Base-by-base conservation (phyloP, 495 filamentous ascomycete genomes). In the Lasiosphaeria ovina region DNA sequence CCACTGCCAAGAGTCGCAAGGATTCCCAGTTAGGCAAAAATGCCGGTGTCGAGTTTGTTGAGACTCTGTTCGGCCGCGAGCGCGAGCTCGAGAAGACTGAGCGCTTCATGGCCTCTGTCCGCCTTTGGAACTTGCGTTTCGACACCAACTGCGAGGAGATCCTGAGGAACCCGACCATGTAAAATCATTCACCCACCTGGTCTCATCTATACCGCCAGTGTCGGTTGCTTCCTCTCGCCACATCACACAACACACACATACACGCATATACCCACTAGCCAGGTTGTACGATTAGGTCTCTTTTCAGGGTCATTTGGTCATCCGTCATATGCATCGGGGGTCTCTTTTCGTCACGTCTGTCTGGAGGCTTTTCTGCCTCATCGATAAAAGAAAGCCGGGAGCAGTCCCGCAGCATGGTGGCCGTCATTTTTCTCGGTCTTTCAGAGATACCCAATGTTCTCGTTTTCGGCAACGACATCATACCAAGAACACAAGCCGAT, bases 61-160 rank as follows among this genome's bases (percentile, higher is more conserved):
- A 97, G 69, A 91, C 93, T 51, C 91, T 98, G 63, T 98, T 98
- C 69, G 95, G 94, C 65, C 86, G 89, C 61, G 94, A 97, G 69
- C 87, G 93, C 57, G 89, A 97, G 73, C 81, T 97, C 45, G 89
- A 96, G 72, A 87, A 86, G 71, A 97, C 94, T n/a, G 91, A 98
- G 80, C 88, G 88, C 76, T 81, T 98, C 76, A 97, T 98, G 94
- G 85, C 89, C 63, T 87, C 87, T 55, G 88, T 97, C 71, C 86
- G 89, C n/a, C 81, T 93, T 10, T 98, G 94, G 93, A 91, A 89
- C 69, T 86, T 96, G 77, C 87, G 94, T 24, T 98, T 97, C 70
- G 93, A 97, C 69, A 90, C 90, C 70, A 97, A 97, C 81, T 97
- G 92, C 78, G 93, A 97, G 68, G 89, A 91, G 8, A 94, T 97